A percentile compares a stretch with the other conserved stretches of the same genome.
These are phyloP conservation scores for Nicotiana otophora DNA, from an alignment of 257 asterid species.

Conservation along the genomic window DNA sequence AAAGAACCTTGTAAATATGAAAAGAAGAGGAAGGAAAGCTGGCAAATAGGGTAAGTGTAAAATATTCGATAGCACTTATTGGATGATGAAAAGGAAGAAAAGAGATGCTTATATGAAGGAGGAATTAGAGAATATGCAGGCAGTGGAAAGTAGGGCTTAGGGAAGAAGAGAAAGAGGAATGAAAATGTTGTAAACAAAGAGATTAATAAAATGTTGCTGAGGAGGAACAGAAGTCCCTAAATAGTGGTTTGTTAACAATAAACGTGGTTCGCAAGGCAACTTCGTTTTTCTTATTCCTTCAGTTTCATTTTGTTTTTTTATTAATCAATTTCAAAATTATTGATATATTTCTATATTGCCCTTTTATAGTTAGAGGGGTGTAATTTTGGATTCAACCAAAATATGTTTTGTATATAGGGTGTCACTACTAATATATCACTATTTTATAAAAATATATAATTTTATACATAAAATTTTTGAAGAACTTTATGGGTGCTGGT, in stretches of 20 bases:
- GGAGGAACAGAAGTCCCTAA: slow-evolving; percentile 18
- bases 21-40: background rate
- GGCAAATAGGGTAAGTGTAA: too few species aligned
- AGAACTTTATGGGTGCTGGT: too few species aligned
- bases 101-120: background rate
- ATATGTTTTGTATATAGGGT: too few species aligned
- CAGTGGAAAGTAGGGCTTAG: background rate
- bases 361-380: too few species aligned
- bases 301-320: background rate
- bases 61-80: background rate
- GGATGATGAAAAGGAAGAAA: background rate
- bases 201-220: slow-evolving; percentile 7
- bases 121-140: background rate
- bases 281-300: slow-evolving; percentile 4
- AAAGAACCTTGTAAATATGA: background rate
- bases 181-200: slow-evolving; percentile 8
- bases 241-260: slow-evolving; percentile 23
- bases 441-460: too few species aligned
- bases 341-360: too few species aligned
- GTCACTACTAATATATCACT: too few species aligned
- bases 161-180: background rate
- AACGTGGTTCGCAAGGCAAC: slow-evolving; percentile 32
- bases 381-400: too few species aligned
- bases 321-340: too few species aligned
- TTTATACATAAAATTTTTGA: too few species aligned